Conservation (phyloP, 306 rosid genomes). For the Rosa rugosa region DNA sequence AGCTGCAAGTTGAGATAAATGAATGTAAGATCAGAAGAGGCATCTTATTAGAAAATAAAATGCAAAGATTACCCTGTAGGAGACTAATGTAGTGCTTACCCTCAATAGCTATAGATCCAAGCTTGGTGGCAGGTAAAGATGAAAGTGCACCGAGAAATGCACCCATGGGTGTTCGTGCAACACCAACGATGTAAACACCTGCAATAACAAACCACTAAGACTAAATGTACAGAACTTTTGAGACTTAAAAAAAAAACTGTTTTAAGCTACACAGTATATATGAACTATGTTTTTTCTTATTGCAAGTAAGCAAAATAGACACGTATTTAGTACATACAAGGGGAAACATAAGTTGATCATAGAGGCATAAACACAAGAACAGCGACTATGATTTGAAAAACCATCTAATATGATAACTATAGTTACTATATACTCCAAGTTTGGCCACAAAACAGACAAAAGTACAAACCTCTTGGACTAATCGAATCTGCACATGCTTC, state of each 20-base stretch:
- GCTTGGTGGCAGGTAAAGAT: conserved; percentile 82
- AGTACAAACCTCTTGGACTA: conserved; percentile 70
- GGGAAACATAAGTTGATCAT: background rate
- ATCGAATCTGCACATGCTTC: conserved; percentile 63
- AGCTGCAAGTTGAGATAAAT: conserved; percentile 44
- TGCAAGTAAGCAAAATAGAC: background rate
- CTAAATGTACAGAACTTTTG: conserved; percentile 1
- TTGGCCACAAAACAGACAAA: background rate
- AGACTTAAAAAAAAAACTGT: background rate
- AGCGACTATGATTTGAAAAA: background rate
- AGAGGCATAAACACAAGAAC: background rate
- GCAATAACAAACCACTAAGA: conserved; percentile 26
- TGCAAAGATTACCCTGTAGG: background rate
- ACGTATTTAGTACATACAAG: background rate
- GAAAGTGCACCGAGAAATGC: conserved; percentile 88
- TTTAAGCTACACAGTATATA: background rate
- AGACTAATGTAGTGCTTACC: conserved; percentile 41
- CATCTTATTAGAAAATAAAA: background rate
- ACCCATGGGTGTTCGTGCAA: conserved; percentile 99
- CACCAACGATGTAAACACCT: conserved; percentile 98
- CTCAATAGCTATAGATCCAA: conserved; percentile 86
- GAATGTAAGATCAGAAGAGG: background rate
- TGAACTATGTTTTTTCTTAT: background rate
- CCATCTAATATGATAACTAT: background rate
- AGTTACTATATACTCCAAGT: background rate